Evolutionary conservation across 2,329 filamentous ascomycete genomes (phyloP).

Genomic region (Talaromyces albobiverticillius): DNA sequence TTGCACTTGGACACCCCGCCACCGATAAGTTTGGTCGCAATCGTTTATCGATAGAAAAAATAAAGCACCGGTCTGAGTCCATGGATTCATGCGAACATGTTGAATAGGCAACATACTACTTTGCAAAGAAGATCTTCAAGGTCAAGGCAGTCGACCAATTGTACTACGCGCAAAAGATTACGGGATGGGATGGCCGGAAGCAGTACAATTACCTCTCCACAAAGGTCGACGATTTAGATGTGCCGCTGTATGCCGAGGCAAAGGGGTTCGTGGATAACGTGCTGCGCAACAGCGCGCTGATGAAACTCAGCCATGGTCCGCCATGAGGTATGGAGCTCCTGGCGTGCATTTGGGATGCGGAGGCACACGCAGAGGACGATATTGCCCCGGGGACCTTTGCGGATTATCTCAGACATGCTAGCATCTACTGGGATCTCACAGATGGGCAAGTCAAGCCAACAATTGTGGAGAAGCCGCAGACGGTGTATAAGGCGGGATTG

Average conservation of each 20-base stretch:
- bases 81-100: no score
- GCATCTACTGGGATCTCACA: not conserved
- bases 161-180: not conserved
- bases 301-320: not conserved
- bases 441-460: not conserved
- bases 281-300: not conserved
- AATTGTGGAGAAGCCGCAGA: not conserved
- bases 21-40: no score
- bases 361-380: not conserved
- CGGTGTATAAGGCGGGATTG: not conserved
- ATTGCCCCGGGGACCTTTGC: not conserved
- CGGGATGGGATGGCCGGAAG: not conserved
- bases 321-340: not conserved
- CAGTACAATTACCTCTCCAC: not conserved
- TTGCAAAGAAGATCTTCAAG: not conserved
- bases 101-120: no score
- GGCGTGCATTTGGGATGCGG: not conserved
- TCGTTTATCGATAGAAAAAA: no score
- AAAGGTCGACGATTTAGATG: not conserved
- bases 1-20: no score
- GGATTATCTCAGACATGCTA: not conserved
- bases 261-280: not conserved
- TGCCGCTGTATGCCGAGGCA: not conserved
- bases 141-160: not conserved
- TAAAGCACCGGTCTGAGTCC: no score